These are phyloP conservation scores for Chloroidium sp. DNA, from an alignment of 163 green algal species.

Conservation along the genomic window DNA sequence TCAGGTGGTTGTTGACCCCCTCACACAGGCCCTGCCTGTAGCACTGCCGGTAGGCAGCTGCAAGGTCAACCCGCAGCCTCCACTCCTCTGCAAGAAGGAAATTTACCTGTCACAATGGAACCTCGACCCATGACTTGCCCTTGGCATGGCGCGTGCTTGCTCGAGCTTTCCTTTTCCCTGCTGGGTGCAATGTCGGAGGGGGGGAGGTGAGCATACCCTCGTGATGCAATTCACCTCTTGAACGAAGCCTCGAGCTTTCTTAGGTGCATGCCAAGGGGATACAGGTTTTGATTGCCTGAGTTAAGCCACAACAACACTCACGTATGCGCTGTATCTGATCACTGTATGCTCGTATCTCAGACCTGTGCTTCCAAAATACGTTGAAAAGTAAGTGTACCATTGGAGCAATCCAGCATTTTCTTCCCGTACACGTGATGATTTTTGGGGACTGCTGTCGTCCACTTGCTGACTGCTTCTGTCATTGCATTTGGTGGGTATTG, in stretches of 20 bases:
- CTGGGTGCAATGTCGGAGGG: too few species aligned
- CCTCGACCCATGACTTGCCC: too few species aligned
- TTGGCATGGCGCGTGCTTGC: too few species aligned
- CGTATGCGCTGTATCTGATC: too few species aligned
- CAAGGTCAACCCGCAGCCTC: constrained; percentile 15
- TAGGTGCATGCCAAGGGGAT: too few species aligned
- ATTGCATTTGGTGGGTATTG: background rate
- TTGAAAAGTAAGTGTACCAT: background rate
- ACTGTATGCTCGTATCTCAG: too few species aligned
- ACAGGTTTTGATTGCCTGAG: too few species aligned
- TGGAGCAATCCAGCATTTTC: background rate
- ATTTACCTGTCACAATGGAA: background rate
- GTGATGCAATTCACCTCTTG: too few species aligned
- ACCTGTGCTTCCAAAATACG: background rate
- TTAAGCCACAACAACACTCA: too few species aligned
- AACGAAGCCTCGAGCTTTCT: too few species aligned
- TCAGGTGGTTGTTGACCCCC: constrained; percentile 20
- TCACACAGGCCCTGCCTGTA: constrained; percentile 9
- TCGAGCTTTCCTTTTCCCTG: too few species aligned
- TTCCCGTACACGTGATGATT: background rate
- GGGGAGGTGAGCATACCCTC: too few species aligned
- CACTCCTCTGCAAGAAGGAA: constrained; percentile 19
- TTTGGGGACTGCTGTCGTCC: background rate
- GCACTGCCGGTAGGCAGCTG: constrained; percentile 14
- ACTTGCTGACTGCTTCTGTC: background rate